Conservation (phyloP, 805 yeast species). For the Wickerhamomyces queroliae region DNA sequence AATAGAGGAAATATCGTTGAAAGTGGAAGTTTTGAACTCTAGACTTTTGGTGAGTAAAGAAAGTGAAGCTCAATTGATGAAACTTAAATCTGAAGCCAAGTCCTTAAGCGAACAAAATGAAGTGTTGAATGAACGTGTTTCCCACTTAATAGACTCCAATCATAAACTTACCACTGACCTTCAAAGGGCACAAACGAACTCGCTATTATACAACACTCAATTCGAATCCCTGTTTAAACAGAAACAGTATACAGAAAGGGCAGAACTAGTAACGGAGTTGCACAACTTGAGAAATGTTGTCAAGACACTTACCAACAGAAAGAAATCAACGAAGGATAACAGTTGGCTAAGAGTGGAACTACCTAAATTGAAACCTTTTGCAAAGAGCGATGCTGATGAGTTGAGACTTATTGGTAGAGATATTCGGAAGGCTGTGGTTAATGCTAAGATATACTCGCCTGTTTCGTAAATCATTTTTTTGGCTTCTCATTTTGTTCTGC, state of each 20-base stretch:
- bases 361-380: slow-evolving; percentile 4
- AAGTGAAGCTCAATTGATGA: slow-evolving; percentile 22
- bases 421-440: slow-evolving; percentile 7
- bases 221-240: slow-evolving; percentile 31
- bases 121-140: slow-evolving; percentile 9
- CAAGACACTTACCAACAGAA: slow-evolving; percentile 10
- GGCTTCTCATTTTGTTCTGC: too few species aligned
- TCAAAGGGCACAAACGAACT: slow-evolving; percentile 21
- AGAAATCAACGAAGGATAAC: background rate
- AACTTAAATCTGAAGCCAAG: slow-evolving; percentile 19
- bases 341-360: slow-evolving; percentile 10
- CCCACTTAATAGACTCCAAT: slow-evolving; percentile 18
- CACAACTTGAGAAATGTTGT: slow-evolving; percentile 32
- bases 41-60: slow-evolving; percentile 31
- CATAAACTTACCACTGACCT: slow-evolving; percentile 20
- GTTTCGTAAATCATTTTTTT: background rate
- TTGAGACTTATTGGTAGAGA: slow-evolving; percentile 15
- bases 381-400: slow-evolving; percentile 9
- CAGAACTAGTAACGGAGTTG: slow-evolving; percentile 40
- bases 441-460: background rate
- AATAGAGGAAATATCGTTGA: slow-evolving; percentile 39
- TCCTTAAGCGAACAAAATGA: slow-evolving; percentile 7
- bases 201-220: slow-evolving; percentile 20
- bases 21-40: slow-evolving; percentile 38
- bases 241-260: slow-evolving; percentile 25